These are phyloP conservation scores for Globisporangium mamillatum DNA, from an alignment of 352 stramenopile species.

Conservation along the genomic window DNA sequence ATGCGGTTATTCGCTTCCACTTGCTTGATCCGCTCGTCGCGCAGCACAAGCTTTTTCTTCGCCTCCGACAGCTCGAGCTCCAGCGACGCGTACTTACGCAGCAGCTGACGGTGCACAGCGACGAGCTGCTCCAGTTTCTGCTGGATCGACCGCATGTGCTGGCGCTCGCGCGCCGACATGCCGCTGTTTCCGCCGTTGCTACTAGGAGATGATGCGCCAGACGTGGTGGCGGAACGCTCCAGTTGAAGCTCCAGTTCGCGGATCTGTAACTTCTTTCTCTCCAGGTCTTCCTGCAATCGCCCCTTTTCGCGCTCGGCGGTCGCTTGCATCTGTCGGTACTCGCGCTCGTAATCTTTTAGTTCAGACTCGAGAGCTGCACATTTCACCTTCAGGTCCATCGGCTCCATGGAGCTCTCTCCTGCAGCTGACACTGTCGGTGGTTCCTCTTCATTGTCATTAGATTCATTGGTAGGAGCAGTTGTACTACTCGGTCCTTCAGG, in stretches of 20 bases:
- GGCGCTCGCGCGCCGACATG: constrained; percentile 76
- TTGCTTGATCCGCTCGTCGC: constrained; percentile 89
- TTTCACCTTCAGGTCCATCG: constrained; percentile 44
- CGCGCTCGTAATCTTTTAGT: constrained; percentile 65
- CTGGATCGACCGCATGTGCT: constrained; percentile 88
- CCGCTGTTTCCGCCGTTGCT: constrained; percentile 32
- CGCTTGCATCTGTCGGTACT: constrained; percentile 57
- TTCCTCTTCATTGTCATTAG: background rate
- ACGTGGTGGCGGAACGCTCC: constrained; percentile 25
- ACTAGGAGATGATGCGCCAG: constrained; percentile 23
- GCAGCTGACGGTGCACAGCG: constrained; percentile 84
- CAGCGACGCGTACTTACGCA: constrained; percentile 89
- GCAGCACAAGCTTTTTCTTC: constrained; percentile 86
- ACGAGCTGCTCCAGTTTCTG: constrained; percentile 91
- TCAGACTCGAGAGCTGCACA: constrained; percentile 59
- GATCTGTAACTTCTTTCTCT: constrained; percentile 61
- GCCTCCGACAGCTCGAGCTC: constrained; percentile 87
- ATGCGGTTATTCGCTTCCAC: constrained; percentile 87
- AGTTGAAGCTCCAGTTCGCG: constrained; percentile 60
- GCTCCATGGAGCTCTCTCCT: constrained; percentile 40
- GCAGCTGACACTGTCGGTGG: constrained; percentile 19
- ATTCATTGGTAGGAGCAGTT: background rate
- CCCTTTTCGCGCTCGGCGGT: constrained; percentile 56
- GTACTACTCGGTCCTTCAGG: constrained; percentile 7
- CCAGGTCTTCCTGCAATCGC: constrained; percentile 62